Evolutionary conservation across 2,329 filamentous ascomycete genomes (phyloP).

Genomic region (Hypoxylon sp.): DNA sequence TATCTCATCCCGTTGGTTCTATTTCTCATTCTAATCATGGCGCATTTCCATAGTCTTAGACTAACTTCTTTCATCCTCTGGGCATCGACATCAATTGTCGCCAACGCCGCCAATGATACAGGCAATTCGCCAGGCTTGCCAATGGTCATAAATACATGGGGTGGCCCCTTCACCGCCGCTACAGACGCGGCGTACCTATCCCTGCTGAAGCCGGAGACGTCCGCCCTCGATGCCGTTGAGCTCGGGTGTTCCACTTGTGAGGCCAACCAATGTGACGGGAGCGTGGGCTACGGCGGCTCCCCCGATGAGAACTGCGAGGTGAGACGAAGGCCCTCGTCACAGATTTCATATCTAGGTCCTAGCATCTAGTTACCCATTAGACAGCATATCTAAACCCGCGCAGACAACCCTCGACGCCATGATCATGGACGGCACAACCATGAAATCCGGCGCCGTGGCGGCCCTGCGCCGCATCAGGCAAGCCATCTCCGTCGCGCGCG

Average conservation of each 20-base stretch:
- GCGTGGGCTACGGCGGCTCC: slow-evolving; percentile 69
- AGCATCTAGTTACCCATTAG: background rate
- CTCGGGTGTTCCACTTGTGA: slow-evolving; percentile 68
- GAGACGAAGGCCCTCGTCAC: slow-evolving; percentile 14
- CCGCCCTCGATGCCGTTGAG: slow-evolving; percentile 67
- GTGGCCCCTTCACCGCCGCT: slow-evolving; percentile 65
- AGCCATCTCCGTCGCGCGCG: slow-evolving; percentile 65
- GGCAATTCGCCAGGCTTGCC: slow-evolving; percentile 60
- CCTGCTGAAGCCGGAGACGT: slow-evolving; percentile 53
- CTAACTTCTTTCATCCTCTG: slow-evolving; percentile 35
- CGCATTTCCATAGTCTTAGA: slow-evolving; percentile 30
- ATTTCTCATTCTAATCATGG: slow-evolving; percentile 37
- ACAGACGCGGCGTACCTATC: slow-evolving; percentile 65
- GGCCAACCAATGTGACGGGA: slow-evolving; percentile 66
- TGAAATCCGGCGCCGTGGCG: slow-evolving; percentile 69
- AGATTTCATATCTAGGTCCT: background rate
- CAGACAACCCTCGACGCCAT: slow-evolving; percentile 70
- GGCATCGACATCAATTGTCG: slow-evolving; percentile 22
- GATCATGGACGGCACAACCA: slow-evolving; percentile 69
- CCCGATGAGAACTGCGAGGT: slow-evolving; percentile 68
- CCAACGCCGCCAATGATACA: slow-evolving; percentile 13
- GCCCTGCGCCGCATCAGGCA: slow-evolving; percentile 64
- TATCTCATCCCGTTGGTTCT: slow-evolving; percentile 31
- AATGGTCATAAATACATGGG: slow-evolving; percentile 70
- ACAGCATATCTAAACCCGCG: background rate